Percentiles rank a stretch among this genome's conserved stretches.
phyloP scores from a whole-genome alignment of 495 filamentous ascomycete genomes.

The Pyrenopolyporus hunteri region DNA sequence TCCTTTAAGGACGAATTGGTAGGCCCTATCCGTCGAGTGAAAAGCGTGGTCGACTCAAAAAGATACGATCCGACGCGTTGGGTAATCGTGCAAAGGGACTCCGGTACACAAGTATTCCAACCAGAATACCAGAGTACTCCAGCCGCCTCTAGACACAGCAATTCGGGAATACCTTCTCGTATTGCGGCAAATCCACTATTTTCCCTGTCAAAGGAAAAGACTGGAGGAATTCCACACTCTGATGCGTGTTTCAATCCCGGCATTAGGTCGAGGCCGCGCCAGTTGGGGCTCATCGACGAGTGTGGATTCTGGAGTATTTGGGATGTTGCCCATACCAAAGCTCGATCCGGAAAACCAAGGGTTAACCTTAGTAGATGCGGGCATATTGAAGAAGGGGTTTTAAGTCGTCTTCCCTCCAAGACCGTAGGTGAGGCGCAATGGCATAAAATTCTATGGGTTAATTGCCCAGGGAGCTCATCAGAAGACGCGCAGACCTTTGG shows the following conservation, averaged over 20 bases:
- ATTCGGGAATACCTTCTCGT: slow-evolving; percentile 47
- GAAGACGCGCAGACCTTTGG: slow-evolving; percentile 23
- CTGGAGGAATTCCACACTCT: slow-evolving; percentile 65
- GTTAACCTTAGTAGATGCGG: slow-evolving; percentile 25
- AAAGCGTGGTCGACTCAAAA: slow-evolving; percentile 61
- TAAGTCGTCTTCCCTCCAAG: slow-evolving; percentile 26
- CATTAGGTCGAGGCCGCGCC: slow-evolving; percentile 58
- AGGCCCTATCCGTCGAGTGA: slow-evolving; percentile 67
- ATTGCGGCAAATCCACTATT: slow-evolving; percentile 68
- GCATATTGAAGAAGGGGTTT: slow-evolving; percentile 37
- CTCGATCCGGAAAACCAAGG: slow-evolving; percentile 23
- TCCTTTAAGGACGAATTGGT: slow-evolving; percentile 63
- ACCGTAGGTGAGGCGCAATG: slow-evolving; percentile 18
- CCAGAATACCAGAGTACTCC: slow-evolving; percentile 53
- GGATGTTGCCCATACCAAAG: slow-evolving; percentile 56
- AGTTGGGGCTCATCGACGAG: slow-evolving; percentile 76
- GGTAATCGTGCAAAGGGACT: slow-evolving; percentile 66
- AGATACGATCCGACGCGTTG: slow-evolving; percentile 57
- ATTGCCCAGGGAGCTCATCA: slow-evolving; percentile 5
- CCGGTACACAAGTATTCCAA: slow-evolving; percentile 63
- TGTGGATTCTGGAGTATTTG: slow-evolving; percentile 77
- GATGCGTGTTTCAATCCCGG: slow-evolving; percentile 83
- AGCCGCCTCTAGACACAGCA: slow-evolving; percentile 13
- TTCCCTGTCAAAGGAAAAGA: slow-evolving; percentile 58
- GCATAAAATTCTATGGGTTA: slow-evolving; percentile 42